Evolutionary conservation across 2,329 filamentous ascomycete species (phyloP), one percentile per base, ranked within the genome.

Genomic region (Coniochaeta hoffmannii): DNA sequence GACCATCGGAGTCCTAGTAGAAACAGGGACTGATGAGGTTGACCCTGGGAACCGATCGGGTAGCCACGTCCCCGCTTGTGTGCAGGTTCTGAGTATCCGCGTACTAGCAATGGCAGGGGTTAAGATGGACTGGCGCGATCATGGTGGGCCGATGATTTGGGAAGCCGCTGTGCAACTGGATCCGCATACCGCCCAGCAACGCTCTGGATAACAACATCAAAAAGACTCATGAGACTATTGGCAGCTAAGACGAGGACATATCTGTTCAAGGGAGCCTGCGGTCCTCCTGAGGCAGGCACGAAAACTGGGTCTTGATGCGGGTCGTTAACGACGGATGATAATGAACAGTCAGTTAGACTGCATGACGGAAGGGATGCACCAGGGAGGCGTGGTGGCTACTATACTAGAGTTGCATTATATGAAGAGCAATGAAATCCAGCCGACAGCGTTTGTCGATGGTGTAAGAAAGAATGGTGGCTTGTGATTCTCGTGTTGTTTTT

Each of bases 1-100:
- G 56, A 57, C 28, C 61, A 63, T 34, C 56, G 64, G 34, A 67
- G 65, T 49, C 61, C 63, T 11, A 67, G 63, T 50, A 59, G 61
- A 38, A 60, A 63, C 53, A 58, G 58, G 56, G 61, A 64, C 32
- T 61, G 54, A 63, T 41, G 17, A 19, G 36, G 36, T 22, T 41
- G 36, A 12, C 36, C 12, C 12, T 32, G 30, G n/a, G n/a, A n/a
- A n/a, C n/a, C n/a, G n/a, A n/a, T n/a, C n/a, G n/a, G n/a, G n/a
- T n/a, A n/a, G n/a, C n/a, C n/a, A n/a, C n/a, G n/a, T n/a, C n/a
- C n/a, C n/a, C n/a, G n/a, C n/a, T n/a, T n/a, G n/a, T n/a, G n/a
- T n/a, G n/a, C n/a, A n/a, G n/a, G n/a, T n/a, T n/a, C n/a, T n/a
- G n/a, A n/a, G n/a, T n/a, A n/a, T n/a, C n/a, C n/a, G n/a, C n/a